phyloP scores from a whole-genome alignment of 768 basidiomycete species.

The Podaxis sp. region DNA sequence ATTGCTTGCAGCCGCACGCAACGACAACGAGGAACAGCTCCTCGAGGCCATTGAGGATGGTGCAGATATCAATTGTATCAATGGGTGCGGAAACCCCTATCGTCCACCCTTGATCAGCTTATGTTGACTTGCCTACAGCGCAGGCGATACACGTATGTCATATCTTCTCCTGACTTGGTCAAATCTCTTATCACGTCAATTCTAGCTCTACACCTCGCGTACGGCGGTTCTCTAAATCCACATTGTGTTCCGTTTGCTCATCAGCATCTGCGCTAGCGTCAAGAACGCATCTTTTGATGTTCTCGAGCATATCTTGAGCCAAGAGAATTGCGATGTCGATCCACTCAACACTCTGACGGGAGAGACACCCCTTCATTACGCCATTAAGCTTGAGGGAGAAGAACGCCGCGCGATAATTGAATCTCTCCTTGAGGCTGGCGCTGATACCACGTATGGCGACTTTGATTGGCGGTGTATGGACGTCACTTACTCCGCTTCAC shows the following conservation, averaged over 20 bases:
- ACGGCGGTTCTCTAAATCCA: neutral
- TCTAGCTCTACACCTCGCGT: slow-evolving; percentile 22
- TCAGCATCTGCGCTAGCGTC: slow-evolving; percentile 39
- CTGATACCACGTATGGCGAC: slow-evolving; percentile 59
- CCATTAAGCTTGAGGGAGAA: slow-evolving; percentile 51
- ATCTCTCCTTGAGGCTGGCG: slow-evolving; percentile 76
- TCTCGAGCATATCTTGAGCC: slow-evolving; percentile 69
- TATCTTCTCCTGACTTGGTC: neutral
- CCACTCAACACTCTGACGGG: slow-evolving; percentile 65
- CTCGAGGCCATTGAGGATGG: slow-evolving; percentile 53
- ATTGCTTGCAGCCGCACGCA: slow-evolving; percentile 69
- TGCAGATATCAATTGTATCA: slow-evolving; percentile 74
- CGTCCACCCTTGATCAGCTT: neutral
- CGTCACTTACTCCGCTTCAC: neutral
- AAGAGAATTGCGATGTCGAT: slow-evolving; percentile 82
- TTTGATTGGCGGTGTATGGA: neutral
- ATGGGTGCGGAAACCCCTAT: slow-evolving; percentile 55
- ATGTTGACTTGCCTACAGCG: slow-evolving; percentile 25
- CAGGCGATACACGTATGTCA: slow-evolving; percentile 78
- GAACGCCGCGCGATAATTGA: slow-evolving; percentile 56
- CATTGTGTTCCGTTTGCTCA: slow-evolving; percentile 17
- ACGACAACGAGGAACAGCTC: slow-evolving; percentile 70
- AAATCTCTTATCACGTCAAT: neutral
- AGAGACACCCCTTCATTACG: slow-evolving; percentile 80
- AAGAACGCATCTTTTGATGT: slow-evolving; percentile 57